Evolutionary conservation across 805 yeast genomes (phyloP).

Genomic region (Zygosaccharomyces siamensis): DNA sequence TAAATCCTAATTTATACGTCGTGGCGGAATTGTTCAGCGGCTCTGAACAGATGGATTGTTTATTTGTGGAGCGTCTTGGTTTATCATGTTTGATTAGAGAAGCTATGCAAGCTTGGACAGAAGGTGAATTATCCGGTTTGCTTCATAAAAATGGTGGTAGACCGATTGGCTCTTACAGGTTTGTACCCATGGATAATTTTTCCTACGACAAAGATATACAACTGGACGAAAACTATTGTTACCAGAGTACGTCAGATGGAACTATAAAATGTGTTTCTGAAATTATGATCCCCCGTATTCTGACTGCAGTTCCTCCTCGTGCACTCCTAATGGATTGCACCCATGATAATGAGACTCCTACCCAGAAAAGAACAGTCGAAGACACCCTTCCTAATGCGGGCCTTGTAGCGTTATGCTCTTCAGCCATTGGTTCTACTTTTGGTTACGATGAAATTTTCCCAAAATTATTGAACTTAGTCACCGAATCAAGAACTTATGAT

Average conservation of each 20-base stretch:
- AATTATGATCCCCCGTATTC: constrained; percentile 59
- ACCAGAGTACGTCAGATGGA: constrained; percentile 12
- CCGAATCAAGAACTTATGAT: constrained; percentile 62
- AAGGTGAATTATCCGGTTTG: constrained; percentile 75
- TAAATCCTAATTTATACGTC: constrained; percentile 81
- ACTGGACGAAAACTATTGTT: constrained; percentile 32
- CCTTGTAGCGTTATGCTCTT: constrained; percentile 83
- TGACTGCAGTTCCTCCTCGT: constrained; percentile 74
- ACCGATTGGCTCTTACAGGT: constrained; percentile 87
- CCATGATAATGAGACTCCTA: constrained; percentile 89
- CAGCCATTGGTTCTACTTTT: constrained; percentile 90
- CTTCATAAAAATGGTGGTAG: constrained; percentile 92
- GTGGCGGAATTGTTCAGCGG: constrained; percentile 95
- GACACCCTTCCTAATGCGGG: constrained; percentile 96
- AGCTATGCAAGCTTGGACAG: constrained; percentile 95
- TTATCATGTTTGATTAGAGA: constrained; percentile 86
- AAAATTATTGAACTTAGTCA: constrained; percentile 69
- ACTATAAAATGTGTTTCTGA: constrained; percentile 45
- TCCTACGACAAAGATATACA: constrained; percentile 57
- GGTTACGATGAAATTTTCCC: constrained; percentile 96
- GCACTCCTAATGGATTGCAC: constrained; percentile 97
- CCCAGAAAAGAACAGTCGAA: constrained; percentile 84
- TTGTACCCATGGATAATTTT: constrained; percentile 70
- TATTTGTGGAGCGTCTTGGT: constrained; percentile 87
- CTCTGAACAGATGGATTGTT: constrained; percentile 81